Percentiles rank a stretch among this genome's conserved stretches.
Conservation (phyloP, 2,329 filamentous ascomycete species). For the Cytospora leucostoma region DNA sequence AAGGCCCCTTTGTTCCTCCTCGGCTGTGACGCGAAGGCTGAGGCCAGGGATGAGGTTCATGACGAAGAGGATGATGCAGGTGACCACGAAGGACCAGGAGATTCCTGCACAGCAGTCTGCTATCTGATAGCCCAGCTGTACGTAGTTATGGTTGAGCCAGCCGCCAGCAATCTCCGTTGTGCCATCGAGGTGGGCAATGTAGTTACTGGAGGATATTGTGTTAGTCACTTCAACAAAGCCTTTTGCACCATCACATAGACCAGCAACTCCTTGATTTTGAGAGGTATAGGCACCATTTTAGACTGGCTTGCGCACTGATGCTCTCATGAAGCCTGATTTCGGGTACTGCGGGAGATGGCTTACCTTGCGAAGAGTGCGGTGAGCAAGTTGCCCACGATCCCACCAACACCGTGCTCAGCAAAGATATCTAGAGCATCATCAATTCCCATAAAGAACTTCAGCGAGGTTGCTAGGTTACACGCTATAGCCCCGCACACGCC, state of each 20-base stretch:
- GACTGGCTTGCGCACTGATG: too few species aligned
- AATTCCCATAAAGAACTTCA: constrained; percentile 72
- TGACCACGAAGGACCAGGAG: constrained; percentile 67
- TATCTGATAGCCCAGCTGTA: constrained; percentile 71
- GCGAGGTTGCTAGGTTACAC: constrained; percentile 86
- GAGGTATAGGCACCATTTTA: too few species aligned
- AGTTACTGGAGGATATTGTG: constrained; percentile 49
- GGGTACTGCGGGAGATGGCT: too few species aligned
- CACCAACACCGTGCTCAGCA: constrained; percentile 83
- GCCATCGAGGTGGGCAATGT: constrained; percentile 75
- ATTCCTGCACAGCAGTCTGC: constrained; percentile 67
- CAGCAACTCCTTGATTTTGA: too few species aligned
- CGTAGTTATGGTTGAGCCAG: constrained; percentile 71
- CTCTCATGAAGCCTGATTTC: too few species aligned
- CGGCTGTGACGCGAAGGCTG: constrained; percentile 65
- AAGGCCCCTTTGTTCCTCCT: constrained; percentile 68
- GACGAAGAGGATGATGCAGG: constrained; percentile 68
- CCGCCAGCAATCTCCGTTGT: constrained; percentile 60
- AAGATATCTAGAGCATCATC: constrained; percentile 91
- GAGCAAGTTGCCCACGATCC: constrained; percentile 75
- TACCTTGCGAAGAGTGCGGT: too few species aligned
- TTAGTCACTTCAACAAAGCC: constrained; percentile 19
- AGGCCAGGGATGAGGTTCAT: constrained; percentile 73
- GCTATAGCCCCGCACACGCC: constrained; percentile 64
- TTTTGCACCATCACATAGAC: too few species aligned